Evolutionary conservation across 1,139 yeast species (phyloP).

Genomic region (Eremothecium gossypii): DNA sequence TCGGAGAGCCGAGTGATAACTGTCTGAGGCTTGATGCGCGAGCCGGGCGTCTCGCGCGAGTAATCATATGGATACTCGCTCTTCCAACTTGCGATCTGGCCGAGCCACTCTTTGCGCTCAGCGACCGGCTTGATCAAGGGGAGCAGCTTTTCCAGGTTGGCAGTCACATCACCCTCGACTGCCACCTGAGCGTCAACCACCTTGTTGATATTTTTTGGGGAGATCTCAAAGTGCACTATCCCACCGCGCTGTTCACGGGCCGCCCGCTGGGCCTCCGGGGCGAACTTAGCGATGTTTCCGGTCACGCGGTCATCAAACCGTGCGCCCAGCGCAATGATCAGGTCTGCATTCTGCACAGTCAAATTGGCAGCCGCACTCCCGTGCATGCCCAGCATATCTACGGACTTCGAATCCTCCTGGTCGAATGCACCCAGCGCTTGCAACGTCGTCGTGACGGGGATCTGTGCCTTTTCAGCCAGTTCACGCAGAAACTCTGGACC

Average conservation of each 20-base stretch:
- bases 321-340: conserved; percentile 91
- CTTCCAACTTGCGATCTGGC: conserved; percentile 70
- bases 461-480: conserved; percentile 79
- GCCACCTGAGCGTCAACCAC: conserved; percentile 97
- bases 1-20: conserved; percentile 69
- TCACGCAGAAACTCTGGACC: conserved; percentile 77
- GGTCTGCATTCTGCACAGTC: conserved; percentile 88
- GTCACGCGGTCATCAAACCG: conserved; percentile 98
- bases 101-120: conserved; percentile 72
- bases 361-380: conserved; percentile 92
- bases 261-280: conserved; percentile 87
- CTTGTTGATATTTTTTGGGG: conserved; percentile 94
- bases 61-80: conserved; percentile 77
- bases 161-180: conserved; percentile 88
- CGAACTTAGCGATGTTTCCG: conserved; percentile 74
- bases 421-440: conserved; percentile 94
- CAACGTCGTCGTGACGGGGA: conserved; percentile 92
- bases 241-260: conserved; percentile 89
- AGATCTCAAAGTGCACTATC: conserved; percentile 88
- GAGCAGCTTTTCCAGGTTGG: conserved; percentile 60
- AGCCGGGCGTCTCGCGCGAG: conserved; percentile 66
- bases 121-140: conserved; percentile 59
- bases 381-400: conserved; percentile 98
- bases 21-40: conserved; percentile 87
- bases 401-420: conserved; percentile 80